Evolutionary conservation across 352 stramenopile genomes (phyloP), one percentile per base, ranked within the genome.

Genomic region (Phytophthora sojae): DNA sequence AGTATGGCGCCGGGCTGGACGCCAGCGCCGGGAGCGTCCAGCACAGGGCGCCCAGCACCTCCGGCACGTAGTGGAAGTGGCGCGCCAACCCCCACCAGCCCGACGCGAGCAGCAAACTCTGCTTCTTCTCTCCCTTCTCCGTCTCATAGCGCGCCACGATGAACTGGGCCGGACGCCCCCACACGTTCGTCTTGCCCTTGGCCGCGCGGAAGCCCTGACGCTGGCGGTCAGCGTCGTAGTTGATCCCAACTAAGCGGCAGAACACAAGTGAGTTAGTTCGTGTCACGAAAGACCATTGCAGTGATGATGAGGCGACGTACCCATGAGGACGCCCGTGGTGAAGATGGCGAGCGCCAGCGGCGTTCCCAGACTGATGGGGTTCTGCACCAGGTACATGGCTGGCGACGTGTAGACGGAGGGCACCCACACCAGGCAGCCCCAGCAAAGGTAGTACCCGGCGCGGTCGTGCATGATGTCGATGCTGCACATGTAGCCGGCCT

Each of bases 381-480:
- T 93, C 67, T 96, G 79, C 4, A 97, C 94, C 15, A 99, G 76
- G 73, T 97, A 99, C 75, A 95, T 95, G 53, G 92, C 89, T 32
- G 97, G 95, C n/a, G 89, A 96, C 6, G 96, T 99, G 83, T 99
- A 99, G 26, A 99, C 87, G 5, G 90, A 91, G 3, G 97, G 97
- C 19, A 99, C 93, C 96, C 96, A 99, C 4, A 98, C 93, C n/a
- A 98, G 82, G 60, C 95, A 98, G 61, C 97, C 97, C 97, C 97
- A 99, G 79, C 94, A 98, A 35, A 99, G 90, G 80, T 98, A 98
- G 77, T 97, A 98, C 11, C 95, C 95, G 1, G 94, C 94, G 59
- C 94, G 92, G 78, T 98, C 94, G 80, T 98, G 90, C 90, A 97
- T 92, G 73, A 99, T 99, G 80, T 99, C 97, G 79, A 99, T 99